A percentile compares a stretch with the other conserved stretches of the same genome.
phyloP scores from a whole-genome alignment of 495 filamentous ascomycete genomes.

The Daldinia concentrica region DNA sequence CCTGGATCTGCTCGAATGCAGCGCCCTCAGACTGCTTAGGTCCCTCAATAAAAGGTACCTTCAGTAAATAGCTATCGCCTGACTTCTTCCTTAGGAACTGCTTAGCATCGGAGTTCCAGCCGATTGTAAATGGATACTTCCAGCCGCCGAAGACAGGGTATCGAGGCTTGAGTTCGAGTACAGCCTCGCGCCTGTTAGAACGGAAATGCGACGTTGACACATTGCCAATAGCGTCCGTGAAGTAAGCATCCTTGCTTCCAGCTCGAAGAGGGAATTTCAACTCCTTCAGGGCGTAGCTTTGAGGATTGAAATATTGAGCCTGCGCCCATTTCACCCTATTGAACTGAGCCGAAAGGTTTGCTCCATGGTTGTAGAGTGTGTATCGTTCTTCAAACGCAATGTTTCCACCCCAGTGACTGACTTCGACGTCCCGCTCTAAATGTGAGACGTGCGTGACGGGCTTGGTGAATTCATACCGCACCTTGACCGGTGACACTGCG shows the following conservation, averaged over 20 bases:
- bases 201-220: conserved; percentile 93
- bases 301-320: conserved; percentile 76
- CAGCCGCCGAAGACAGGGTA: conserved; percentile 96
- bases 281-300: conserved; percentile 80
- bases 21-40: conserved; percentile 84
- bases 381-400: conserved; percentile 94
- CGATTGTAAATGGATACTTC: conserved; percentile 95
- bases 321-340: conserved; percentile 85
- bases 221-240: conserved; percentile 96
- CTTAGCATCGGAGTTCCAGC: conserved; percentile 88
- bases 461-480: conserved; percentile 96
- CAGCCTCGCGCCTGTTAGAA: conserved; percentile 76
- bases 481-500: conserved; percentile 71
- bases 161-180: conserved; percentile 88
- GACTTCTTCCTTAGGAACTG: conserved; percentile 74
- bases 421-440: conserved; percentile 89
- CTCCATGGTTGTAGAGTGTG: conserved; percentile 85
- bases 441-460: conserved; percentile 79
- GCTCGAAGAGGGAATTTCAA: conserved; percentile 79
- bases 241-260: conserved; percentile 87
- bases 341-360: conserved; percentile 84
- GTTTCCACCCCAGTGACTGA: conserved; percentile 98
- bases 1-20: conserved; percentile 80
- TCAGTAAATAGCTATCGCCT: conserved; percentile 79
- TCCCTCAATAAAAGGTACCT: conserved; percentile 95